Evolutionary conservation across 1,284 basidiomycete species (phyloP).

Genomic region (Cryptococcus amylolentus): DNA sequence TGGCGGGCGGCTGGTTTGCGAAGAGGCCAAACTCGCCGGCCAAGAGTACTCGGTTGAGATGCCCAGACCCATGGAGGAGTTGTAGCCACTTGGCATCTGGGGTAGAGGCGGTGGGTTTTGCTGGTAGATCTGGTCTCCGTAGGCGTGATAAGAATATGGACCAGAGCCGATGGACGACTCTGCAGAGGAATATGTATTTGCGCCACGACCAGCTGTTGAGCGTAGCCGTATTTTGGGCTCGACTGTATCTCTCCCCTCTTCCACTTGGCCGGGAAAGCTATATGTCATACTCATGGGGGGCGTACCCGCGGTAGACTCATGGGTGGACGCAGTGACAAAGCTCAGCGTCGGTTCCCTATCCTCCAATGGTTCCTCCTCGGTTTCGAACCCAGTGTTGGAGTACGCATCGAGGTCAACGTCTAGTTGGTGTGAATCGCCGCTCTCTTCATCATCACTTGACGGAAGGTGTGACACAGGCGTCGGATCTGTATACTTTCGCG

Average conservation of each 20-base stretch:
- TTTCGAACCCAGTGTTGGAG: conserved; percentile 32
- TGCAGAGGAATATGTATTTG: conserved; percentile 44
- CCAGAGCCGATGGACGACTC: conserved; percentile 43
- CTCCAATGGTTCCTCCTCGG: conserved; percentile 21
- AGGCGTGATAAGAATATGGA: conserved; percentile 39
- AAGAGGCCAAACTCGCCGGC: background rate
- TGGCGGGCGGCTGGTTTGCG: background rate
- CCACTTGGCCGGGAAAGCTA: conserved; percentile 23
- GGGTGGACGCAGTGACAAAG: conserved; percentile 45
- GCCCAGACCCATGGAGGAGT: conserved; percentile 24
- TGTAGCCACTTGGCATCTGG: conserved; percentile 15
- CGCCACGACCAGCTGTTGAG: conserved; percentile 30
- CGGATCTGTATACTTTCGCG: conserved; percentile 44
- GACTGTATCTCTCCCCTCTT: conserved; percentile 22
- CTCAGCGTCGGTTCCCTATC: conserved; percentile 42
- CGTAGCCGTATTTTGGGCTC: conserved; percentile 36
- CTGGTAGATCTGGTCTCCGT: conserved; percentile 26
- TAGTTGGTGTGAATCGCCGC: conserved; percentile 12
- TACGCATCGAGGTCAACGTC: conserved; percentile 45
- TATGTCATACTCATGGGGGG: conserved; percentile 34
- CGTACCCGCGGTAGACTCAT: conserved; percentile 39
- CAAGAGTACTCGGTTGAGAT: conserved; percentile 19
- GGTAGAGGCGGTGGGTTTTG: conserved; percentile 39
- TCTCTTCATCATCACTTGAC: background rate
- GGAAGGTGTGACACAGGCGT: conserved; percentile 16